phyloP scores from a whole-genome alignment of 768 basidiomycete species.

The Tulasnella sp. region DNA sequence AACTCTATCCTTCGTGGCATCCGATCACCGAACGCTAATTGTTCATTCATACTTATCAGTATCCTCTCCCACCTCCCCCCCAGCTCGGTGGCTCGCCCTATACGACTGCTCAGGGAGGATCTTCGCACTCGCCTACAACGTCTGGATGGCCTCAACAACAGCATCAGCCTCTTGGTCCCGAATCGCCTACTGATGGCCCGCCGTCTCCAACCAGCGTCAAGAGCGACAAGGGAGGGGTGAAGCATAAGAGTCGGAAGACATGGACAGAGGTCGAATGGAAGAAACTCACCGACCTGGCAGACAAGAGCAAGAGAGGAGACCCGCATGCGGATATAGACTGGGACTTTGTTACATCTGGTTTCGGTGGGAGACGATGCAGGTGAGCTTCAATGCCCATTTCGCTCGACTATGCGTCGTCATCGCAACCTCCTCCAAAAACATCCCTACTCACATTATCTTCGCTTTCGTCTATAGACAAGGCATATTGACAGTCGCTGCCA shows the following conservation, averaged over 20 bases:
- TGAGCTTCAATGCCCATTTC: not conserved
- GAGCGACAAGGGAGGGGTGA: constrained; percentile 7
- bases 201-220: not conserved
- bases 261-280: constrained; percentile 16
- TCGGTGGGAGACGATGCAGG: constrained; percentile 12
- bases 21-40: not conserved
- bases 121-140: not conserved
- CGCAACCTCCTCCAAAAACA: not conserved
- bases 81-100: not conserved
- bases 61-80: not conserved
- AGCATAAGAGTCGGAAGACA: constrained; percentile 14
- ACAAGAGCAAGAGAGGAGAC: constrained; percentile 9
- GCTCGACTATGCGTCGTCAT: not conserved
- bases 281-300: constrained; percentile 14
- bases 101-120: not conserved
- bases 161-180: constrained; percentile 3
- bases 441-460: not conserved
- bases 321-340: constrained; percentile 13
- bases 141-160: not conserved
- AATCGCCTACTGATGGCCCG: not conserved
- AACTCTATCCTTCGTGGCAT: no score
- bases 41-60: not conserved
- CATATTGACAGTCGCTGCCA: constrained; percentile 13
- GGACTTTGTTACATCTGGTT: constrained; percentile 12
- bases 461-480: constrained; percentile 5